A percentile compares a stretch with the other conserved stretches of the same genome.
These are phyloP conservation scores for Thelonectria olida DNA, from an alignment of 2,329 filamentous ascomycete species.

Conservation along the genomic window DNA sequence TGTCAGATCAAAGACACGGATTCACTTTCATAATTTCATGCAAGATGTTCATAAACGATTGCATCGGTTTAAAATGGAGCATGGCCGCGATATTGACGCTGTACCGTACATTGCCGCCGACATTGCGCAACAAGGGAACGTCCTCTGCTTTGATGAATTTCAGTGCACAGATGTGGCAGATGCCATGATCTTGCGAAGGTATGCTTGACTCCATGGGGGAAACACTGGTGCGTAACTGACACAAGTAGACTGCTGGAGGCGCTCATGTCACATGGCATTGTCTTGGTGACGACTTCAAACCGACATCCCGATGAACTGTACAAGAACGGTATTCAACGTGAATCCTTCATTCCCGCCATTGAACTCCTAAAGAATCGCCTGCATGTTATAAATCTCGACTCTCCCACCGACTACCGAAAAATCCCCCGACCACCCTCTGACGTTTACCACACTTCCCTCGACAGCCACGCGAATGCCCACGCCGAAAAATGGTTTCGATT, in stretches of 20 bases:
- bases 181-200: slow-evolving; percentile 93
- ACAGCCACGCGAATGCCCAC: slow-evolving; percentile 78
- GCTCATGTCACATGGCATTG: slow-evolving; percentile 96
- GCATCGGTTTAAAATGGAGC: slow-evolving; percentile 87
- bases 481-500: slow-evolving; percentile 96
- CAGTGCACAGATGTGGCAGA: slow-evolving; percentile 98
- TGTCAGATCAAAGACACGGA: slow-evolving; percentile 85
- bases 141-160: slow-evolving; percentile 98
- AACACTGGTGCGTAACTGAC: slow-evolving; percentile 25
- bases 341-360: slow-evolving; percentile 95
- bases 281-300: slow-evolving; percentile 95
- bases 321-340: slow-evolving; percentile 96
- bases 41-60: slow-evolving; percentile 93
- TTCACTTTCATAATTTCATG: slow-evolving; percentile 99
- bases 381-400: slow-evolving; percentile 93
- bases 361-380: slow-evolving; percentile 86
- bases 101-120: slow-evolving; percentile 94
- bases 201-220: slow-evolving; percentile 21
- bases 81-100: slow-evolving; percentile 89
- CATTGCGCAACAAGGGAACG: slow-evolving; percentile 84
- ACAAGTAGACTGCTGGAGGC: slow-evolving; percentile 76
- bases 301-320: slow-evolving; percentile 96
- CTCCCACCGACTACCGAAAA: slow-evolving; percentile 95
- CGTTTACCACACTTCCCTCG: slow-evolving; percentile 92
- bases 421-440: slow-evolving; percentile 92